phyloP scores from a whole-genome alignment of 169 alveolate genomes.

The Eimeria sp. region DNA sequence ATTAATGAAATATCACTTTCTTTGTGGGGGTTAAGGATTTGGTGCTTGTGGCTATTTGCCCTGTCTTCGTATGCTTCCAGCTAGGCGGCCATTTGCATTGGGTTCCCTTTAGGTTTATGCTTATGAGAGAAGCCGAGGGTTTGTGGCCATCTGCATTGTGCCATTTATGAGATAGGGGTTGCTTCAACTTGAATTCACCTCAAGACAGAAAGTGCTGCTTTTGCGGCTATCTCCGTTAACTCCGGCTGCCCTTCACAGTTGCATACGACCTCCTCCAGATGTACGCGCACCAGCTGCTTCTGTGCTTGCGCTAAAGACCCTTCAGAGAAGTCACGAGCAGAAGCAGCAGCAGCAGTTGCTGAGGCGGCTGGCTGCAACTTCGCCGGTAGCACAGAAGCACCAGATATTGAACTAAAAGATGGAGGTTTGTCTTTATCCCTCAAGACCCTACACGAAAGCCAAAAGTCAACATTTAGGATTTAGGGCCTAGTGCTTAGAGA shows the following conservation, averaged over 20 bases:
- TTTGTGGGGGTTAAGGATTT: too few relatives aligned
- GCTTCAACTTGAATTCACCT: not conserved
- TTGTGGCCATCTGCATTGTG: too few relatives aligned
- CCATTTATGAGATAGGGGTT: not conserved
- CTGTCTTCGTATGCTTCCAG: too few relatives aligned
- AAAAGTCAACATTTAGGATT: not conserved
- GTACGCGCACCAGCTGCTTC: slow-evolving; percentile 22
- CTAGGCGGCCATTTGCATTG: too few relatives aligned
- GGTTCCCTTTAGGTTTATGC: too few relatives aligned
- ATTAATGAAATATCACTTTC: too few relatives aligned
- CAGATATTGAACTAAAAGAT: not conserved
- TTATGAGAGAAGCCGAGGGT: too few relatives aligned
- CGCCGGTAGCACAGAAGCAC: too few relatives aligned
- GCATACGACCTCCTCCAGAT: not conserved
- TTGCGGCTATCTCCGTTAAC: slow-evolving; percentile 5
- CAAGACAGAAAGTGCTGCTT: slow-evolving; percentile 32
- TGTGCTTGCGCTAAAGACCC: not conserved
- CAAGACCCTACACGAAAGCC: not conserved
- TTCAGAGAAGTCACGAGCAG: not conserved
- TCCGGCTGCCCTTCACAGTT: slow-evolving; percentile 27
- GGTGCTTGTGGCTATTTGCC: too few relatives aligned
- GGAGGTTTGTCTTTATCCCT: not conserved
- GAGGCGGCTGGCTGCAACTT: too few relatives aligned
- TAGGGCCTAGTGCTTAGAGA: not conserved
- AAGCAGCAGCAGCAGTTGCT: not conserved